phyloP scores from a whole-genome alignment of 1,284 basidiomycete species.

The Trametes polyzona region DNA sequence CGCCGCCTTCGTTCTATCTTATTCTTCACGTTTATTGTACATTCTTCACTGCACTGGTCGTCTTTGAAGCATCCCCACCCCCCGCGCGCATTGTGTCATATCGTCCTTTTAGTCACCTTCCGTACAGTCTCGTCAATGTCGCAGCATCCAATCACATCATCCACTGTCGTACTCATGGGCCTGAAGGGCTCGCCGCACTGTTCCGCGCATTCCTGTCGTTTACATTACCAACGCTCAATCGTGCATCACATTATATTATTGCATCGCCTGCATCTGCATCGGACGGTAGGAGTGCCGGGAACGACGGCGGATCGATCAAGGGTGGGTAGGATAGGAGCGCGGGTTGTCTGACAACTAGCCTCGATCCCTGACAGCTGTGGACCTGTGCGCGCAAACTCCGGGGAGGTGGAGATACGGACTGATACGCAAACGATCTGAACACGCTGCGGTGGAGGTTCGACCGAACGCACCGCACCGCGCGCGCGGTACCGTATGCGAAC shows the following conservation, averaged over 20 bases:
- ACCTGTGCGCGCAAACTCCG: constrained; percentile 10
- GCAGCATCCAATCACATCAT: constrained; percentile 48
- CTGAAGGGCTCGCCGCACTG: constrained; percentile 32
- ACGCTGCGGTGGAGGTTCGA: constrained; percentile 20
- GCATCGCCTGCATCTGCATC: constrained; percentile 1
- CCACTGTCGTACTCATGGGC: constrained; percentile 40
- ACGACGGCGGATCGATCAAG: constrained; percentile 9
- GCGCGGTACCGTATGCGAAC: no score
- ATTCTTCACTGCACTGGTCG: constrained; percentile 39
- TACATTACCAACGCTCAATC: constrained; percentile 33
- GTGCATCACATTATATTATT: constrained; percentile 30
- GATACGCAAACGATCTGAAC: constrained; percentile 6
- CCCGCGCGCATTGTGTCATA: constrained; percentile 39
- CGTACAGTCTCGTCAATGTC: constrained; percentile 49
- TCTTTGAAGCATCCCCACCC: constrained; percentile 37
- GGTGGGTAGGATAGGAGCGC: not conserved
- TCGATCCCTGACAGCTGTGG: constrained; percentile 2
- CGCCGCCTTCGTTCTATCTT: constrained; percentile 54
- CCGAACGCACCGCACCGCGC: no score
- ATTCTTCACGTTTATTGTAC: constrained; percentile 76
- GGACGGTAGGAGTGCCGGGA: not conserved
- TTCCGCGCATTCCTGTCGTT: constrained; percentile 33
- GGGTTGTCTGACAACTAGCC: not conserved
- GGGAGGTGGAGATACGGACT: constrained; percentile 2
- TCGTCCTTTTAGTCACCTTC: constrained; percentile 32